A percentile compares a stretch with the other conserved stretches of the same genome.
phyloP scores from a whole-genome alignment of 108 stramenopile species.

The Hondaea fermentalgiana region DNA sequence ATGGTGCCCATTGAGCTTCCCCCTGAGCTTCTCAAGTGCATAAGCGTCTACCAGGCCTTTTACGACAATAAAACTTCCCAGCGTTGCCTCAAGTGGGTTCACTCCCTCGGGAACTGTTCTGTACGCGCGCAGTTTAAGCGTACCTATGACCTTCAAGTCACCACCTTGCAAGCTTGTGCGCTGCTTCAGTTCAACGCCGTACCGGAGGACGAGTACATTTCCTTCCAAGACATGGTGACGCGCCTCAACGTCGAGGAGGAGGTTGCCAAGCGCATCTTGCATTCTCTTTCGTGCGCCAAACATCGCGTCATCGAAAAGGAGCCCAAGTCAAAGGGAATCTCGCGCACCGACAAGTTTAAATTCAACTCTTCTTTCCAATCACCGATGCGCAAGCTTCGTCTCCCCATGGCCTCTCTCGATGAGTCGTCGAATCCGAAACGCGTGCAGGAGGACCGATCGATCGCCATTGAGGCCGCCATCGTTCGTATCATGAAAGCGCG shows the following conservation, averaged over 20 bases:
- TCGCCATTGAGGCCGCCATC: conserved; percentile 97
- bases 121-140: conserved; percentile 82
- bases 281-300: conserved; percentile 94
- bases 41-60: conserved; percentile 77
- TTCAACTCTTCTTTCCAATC: conserved; percentile 77
- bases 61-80: conserved; percentile 26
- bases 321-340: conserved; percentile 72
- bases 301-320: conserved; percentile 82
- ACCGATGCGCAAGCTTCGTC: conserved; percentile 85
- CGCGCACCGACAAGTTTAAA: conserved; percentile 69
- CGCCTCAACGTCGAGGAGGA: conserved; percentile 72
- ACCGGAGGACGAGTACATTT: conserved; percentile 44
- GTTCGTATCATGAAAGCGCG: conserved; percentile 99
- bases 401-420: conserved; percentile 98
- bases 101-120: conserved; percentile 83
- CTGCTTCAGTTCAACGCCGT: conserved; percentile 66
- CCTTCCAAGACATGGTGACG: conserved; percentile 60
- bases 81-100: conserved; percentile 43
- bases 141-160: conserved; percentile 86
- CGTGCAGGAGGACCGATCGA: conserved; percentile 90
- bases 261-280: conserved; percentile 86
- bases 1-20: conserved; percentile 77
- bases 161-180: conserved; percentile 88
- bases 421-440: conserved; percentile 85
- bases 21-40: conserved; percentile 75